phyloP scores from a whole-genome alignment of 2,329 filamentous ascomycete genomes.

The Lecanoromycetidae sp. region DNA sequence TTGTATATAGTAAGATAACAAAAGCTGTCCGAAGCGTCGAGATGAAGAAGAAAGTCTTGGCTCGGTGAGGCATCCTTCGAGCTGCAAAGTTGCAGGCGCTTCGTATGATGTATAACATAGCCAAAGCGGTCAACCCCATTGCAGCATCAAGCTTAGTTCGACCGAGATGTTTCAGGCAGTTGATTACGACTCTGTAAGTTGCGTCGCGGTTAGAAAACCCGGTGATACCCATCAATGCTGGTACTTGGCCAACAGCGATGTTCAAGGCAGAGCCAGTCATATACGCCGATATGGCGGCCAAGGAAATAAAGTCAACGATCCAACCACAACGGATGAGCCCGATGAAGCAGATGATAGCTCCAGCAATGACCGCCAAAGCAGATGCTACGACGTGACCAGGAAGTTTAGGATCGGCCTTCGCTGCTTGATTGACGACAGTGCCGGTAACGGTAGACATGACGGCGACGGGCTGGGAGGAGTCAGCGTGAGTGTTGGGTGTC shows the following conservation, averaged over 20 bases:
- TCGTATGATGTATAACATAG: slow-evolving; percentile 66
- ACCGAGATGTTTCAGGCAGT: slow-evolving; percentile 62
- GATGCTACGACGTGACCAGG: slow-evolving; percentile 59
- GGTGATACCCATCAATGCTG: slow-evolving; percentile 65
- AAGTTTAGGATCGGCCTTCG: slow-evolving; percentile 42
- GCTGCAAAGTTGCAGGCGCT: slow-evolving; percentile 51
- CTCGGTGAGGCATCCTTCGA: slow-evolving; percentile 54
- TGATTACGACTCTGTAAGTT: slow-evolving; percentile 73
- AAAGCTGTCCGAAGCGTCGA: slow-evolving; percentile 83
- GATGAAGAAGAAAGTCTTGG: slow-evolving; percentile 77
- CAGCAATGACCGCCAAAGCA: slow-evolving; percentile 63
- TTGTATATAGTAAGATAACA: slow-evolving; percentile 80
- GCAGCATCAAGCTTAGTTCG: slow-evolving; percentile 64
- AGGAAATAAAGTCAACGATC: slow-evolving; percentile 85
- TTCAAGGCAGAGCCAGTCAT: slow-evolving; percentile 93
- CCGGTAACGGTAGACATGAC: slow-evolving; percentile 89
- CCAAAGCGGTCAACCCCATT: slow-evolving; percentile 72
- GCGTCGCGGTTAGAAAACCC: slow-evolving; percentile 60
- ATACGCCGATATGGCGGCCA: slow-evolving; percentile 83
- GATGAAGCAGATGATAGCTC: slow-evolving; percentile 63
- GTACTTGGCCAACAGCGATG: slow-evolving; percentile 74
- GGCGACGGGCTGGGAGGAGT: slow-evolving; percentile 59
- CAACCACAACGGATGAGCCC: slow-evolving; percentile 72
- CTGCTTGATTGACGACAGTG: slow-evolving; percentile 59
- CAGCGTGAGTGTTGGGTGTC: slow-evolving; percentile 8